Percentiles rank a stretch among this genome's conserved stretches.
Evolutionary conservation across 2,329 filamentous ascomycete genomes (phyloP).

Genomic region (Hymenoscyphus fructigenus): DNA sequence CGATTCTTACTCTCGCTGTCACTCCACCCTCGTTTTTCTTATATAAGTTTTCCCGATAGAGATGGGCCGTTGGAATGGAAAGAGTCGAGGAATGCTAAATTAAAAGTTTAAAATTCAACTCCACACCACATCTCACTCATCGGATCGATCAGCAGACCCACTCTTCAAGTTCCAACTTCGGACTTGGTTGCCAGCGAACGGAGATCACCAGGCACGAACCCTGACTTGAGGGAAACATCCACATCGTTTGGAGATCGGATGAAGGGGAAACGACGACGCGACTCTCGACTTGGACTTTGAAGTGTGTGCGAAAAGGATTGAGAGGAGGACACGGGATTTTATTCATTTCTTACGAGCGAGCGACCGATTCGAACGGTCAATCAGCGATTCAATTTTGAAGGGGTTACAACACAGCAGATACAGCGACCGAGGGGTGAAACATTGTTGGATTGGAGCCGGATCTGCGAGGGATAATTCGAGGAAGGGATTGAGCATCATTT

Average conservation of each 20-base stretch:
- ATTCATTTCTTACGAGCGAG: neutral
- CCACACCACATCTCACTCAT: too few species aligned
- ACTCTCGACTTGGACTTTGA: neutral
- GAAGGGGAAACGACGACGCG: constrained; percentile 4
- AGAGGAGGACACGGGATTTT: neutral
- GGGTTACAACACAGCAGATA: neutral
- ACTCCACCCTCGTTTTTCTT: too few species aligned
- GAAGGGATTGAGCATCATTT: neutral
- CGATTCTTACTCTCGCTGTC: too few species aligned
- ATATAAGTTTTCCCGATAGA: too few species aligned
- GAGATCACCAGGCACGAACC: neutral
- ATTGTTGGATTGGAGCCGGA: neutral
- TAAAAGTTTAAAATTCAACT: too few species aligned
- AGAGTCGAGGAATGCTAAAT: too few species aligned
- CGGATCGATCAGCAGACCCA: neutral
- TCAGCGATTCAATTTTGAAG: neutral
- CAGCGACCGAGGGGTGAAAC: neutral
- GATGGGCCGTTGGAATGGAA: too few species aligned
- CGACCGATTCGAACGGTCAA: neutral
- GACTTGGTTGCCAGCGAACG: neutral
- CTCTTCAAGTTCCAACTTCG: neutral
- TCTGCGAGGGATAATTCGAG: neutral
- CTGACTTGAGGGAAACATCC: neutral
- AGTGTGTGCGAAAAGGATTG: neutral
- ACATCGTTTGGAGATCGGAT: constrained; percentile 1